A percentile compares a stretch with the other conserved stretches of the same genome.
Conservation (phyloP, 208 protist species). For the Trypanosoma vivax region DNA sequence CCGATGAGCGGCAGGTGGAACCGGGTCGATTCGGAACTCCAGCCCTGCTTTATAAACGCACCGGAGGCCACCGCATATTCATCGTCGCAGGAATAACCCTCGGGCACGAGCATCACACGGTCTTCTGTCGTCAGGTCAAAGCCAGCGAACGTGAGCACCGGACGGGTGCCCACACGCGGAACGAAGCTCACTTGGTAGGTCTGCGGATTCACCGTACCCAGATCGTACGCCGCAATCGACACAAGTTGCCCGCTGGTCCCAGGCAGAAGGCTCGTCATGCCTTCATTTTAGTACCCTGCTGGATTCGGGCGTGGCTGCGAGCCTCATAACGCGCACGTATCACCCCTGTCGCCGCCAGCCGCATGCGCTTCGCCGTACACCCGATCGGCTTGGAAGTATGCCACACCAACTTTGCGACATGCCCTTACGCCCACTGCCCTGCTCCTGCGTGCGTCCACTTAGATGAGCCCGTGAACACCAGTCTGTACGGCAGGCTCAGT, state of each 20-base stretch:
- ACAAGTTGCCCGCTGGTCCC: constrained; percentile 41
- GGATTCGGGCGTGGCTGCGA: too few species aligned
- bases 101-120: constrained; percentile 55
- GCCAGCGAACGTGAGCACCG: constrained; percentile 66
- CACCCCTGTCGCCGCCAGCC: too few species aligned
- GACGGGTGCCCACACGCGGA: constrained; percentile 69
- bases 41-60: constrained; percentile 23
- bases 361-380: too few species aligned
- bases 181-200: constrained; percentile 64
- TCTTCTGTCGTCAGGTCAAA: constrained; percentile 42
- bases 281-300: too few species aligned
- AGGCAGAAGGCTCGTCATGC: too few species aligned
- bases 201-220: constrained; percentile 62
- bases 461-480: too few species aligned
- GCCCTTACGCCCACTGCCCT: too few species aligned
- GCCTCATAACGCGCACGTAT: too few species aligned
- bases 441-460: too few species aligned
- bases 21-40: constrained; percentile 16
- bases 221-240: constrained; percentile 35
- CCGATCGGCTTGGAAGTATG: too few species aligned
- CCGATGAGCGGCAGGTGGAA: constrained; percentile 45
- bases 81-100: constrained; percentile 31
- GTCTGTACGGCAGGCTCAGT: too few species aligned
- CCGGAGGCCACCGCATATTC: constrained; percentile 43
- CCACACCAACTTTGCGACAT: too few species aligned